Percentiles rank a stretch among this genome's conserved stretches.
Evolutionary conservation across 305 asterid genomes (phyloP).

Genomic region (Fraxinus baroniana): DNA sequence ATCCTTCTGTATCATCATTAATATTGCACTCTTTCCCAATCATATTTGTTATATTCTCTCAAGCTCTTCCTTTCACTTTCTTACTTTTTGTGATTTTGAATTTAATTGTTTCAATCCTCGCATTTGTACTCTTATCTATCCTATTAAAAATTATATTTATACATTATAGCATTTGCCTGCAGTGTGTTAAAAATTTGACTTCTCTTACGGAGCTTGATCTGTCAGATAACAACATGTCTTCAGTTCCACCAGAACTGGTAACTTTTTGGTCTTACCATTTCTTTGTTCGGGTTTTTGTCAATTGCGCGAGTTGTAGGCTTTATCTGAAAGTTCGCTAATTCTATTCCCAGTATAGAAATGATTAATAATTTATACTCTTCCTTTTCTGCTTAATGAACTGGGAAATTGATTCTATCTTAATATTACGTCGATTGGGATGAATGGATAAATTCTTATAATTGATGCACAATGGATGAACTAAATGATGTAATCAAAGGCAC

Average conservation of each 20-base stretch:
- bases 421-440: constrained; percentile 8
- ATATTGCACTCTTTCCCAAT: not conserved
- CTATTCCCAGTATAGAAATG: constrained; percentile 9
- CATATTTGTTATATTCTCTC: not conserved
- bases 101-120: constrained; percentile 1
- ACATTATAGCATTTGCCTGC: constrained; percentile 33
- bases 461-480: constrained; percentile 13
- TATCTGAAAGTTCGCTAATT: constrained; percentile 13
- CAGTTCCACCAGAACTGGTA: constrained; percentile 87
- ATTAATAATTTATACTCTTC: not conserved
- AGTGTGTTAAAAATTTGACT: constrained; percentile 69
- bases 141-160: constrained; percentile 10
- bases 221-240: constrained; percentile 78
- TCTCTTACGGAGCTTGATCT: constrained; percentile 75
- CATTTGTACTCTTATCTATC: constrained; percentile 8
- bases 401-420: not conserved
- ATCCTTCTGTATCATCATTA: not conserved
- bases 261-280: constrained; percentile 8
- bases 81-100: constrained; percentile 4
- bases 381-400: not conserved
- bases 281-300: constrained; percentile 4
- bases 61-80: constrained; percentile 5
- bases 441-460: constrained; percentile 10
- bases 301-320: constrained; percentile 5
- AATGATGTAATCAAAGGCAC: not conserved